Conservation (phyloP, 2,329 filamentous ascomycete genomes). For the Tolypocladium pustulatum region DNA sequence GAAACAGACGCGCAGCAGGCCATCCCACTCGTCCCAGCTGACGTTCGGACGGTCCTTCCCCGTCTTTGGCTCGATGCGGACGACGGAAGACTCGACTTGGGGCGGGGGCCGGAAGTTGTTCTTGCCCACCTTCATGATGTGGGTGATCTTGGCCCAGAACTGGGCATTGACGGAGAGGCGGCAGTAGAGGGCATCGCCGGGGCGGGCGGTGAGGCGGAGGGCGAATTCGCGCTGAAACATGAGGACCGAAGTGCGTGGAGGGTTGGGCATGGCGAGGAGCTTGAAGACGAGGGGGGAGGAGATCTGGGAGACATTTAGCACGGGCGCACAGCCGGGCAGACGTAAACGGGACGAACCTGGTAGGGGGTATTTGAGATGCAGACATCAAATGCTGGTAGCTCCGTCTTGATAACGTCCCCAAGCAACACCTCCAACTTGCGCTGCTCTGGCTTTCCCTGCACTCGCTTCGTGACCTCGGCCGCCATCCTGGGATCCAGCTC, state of each 20-base stretch:
- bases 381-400: slow-evolving; percentile 66
- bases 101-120: slow-evolving; percentile 97
- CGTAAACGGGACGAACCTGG: slow-evolving; percentile 36
- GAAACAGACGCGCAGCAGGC: slow-evolving; percentile 62
- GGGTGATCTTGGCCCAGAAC: slow-evolving; percentile 61
- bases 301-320: slow-evolving; percentile 41
- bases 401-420: slow-evolving; percentile 80
- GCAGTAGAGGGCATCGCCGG: slow-evolving; percentile 81
- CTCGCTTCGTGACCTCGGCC: slow-evolving; percentile 85
- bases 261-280: slow-evolving; percentile 69
- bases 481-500: slow-evolving; percentile 96
- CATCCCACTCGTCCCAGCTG: slow-evolving; percentile 92
- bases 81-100: slow-evolving; percentile 82
- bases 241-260: slow-evolving; percentile 76
- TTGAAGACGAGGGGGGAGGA: slow-evolving; percentile 88
- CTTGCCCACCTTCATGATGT: slow-evolving; percentile 86
- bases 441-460: slow-evolving; percentile 78
- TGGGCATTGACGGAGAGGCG: slow-evolving; percentile 88
- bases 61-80: slow-evolving; percentile 78
- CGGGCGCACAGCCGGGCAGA: background rate
- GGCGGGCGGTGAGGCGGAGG: slow-evolving; percentile 75
- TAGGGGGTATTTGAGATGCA: slow-evolving; percentile 64
- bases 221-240: slow-evolving; percentile 98
- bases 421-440: slow-evolving; percentile 80
- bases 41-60: slow-evolving; percentile 71